Conservation (phyloP, 768 basidiomycete genomes). For the Amanita inopinata region DNA sequence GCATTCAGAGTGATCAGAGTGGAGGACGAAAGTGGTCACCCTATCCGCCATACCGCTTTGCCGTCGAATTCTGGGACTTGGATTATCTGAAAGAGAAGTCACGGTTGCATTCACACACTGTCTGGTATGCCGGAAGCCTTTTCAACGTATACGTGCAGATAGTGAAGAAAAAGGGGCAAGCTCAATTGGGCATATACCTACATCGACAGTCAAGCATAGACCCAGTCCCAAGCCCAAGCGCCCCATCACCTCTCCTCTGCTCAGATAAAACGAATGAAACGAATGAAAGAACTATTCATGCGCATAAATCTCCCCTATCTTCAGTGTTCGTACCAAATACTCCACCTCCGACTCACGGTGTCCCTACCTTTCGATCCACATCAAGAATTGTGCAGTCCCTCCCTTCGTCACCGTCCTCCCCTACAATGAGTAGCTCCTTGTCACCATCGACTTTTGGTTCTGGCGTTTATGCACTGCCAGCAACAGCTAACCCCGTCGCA, state of each 20-base stretch:
- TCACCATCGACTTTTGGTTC: conserved; percentile 7
- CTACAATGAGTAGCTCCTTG: conserved; percentile 5
- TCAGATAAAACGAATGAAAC: not conserved
- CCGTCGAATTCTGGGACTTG: conserved; percentile 87
- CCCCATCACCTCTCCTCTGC: conserved; percentile 25
- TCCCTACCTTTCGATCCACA: conserved; percentile 13
- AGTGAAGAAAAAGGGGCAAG: conserved; percentile 64
- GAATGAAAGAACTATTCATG: not conserved
- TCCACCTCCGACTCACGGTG: conserved; percentile 13
- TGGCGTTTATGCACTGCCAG: conserved; percentile 22
- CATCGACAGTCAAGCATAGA: conserved; percentile 81
- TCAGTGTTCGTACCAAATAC: conserved; percentile 12
- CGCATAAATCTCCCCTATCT: conserved; percentile 9
- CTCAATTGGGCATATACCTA: conserved; percentile 81
- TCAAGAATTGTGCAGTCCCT: not conserved
- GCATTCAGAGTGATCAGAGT: conserved; percentile 31
- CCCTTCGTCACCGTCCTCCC: conserved; percentile 8
- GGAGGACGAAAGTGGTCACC: conserved; percentile 50
- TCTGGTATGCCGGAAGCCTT: conserved; percentile 84
- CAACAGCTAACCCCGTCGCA: conserved; percentile 32
- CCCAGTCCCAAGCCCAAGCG: conserved; percentile 63
- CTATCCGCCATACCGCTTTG: conserved; percentile 77
- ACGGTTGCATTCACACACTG: conserved; percentile 72
- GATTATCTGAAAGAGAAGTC: conserved; percentile 77
- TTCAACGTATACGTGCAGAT: conserved; percentile 89